Conservation (phyloP, 768 basidiomycete genomes). For the Tylopilus cervinicoccineus region DNA sequence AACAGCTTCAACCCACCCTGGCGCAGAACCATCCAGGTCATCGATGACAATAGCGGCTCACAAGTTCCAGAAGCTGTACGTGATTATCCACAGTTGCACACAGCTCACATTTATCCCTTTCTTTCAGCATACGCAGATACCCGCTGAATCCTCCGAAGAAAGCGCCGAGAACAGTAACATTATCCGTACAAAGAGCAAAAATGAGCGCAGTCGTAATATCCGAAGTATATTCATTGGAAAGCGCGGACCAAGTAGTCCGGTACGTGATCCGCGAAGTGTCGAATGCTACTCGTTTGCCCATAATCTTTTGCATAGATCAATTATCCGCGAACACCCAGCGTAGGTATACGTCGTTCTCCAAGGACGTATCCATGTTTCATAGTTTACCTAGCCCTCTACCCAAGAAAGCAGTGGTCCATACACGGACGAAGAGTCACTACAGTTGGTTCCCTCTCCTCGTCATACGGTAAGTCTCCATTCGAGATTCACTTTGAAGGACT, state of each 20-base stretch:
- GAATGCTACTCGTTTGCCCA: background rate
- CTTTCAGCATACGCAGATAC: background rate
- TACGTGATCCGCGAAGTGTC: background rate
- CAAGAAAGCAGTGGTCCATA: background rate
- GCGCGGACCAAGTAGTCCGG: background rate
- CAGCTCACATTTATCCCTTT: background rate
- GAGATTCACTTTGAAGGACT: background rate
- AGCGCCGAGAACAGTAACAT: background rate
- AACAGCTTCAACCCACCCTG: background rate
- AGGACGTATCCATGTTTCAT: background rate
- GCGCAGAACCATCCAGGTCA: background rate
- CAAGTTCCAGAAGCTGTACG: background rate
- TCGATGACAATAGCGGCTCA: background rate
- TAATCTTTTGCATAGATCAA: background rate
- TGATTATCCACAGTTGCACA: background rate
- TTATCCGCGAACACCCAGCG: background rate
- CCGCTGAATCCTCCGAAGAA: background rate
- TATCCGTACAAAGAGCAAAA: background rate
- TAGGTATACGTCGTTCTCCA: background rate
- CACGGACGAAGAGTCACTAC: background rate
- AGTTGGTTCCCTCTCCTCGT: background rate
- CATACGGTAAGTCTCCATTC: background rate
- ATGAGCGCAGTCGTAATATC: background rate
- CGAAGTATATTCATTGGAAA: background rate
- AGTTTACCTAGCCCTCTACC: slow-evolving; percentile 2